A percentile compares a stretch with the other conserved stretches of the same genome.
These are phyloP conservation scores for Neonectria magnoliae DNA, from an alignment of 2,329 filamentous ascomycete species.

Conservation along the genomic window DNA sequence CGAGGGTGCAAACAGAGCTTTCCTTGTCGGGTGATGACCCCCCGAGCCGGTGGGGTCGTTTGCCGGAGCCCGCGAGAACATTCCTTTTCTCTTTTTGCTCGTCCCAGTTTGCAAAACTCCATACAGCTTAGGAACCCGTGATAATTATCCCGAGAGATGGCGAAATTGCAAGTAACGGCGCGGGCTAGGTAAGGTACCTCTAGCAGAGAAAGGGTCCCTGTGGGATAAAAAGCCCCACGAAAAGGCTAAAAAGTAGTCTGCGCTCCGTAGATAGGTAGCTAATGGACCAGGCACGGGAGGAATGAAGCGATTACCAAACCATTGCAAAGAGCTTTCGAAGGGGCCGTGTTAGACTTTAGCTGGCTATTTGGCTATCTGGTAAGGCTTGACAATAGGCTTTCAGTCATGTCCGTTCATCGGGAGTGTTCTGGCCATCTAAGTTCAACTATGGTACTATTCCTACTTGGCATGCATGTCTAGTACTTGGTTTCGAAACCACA, in stretches of 20 bases:
- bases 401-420: background rate
- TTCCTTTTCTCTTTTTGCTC: conserved; percentile 3
- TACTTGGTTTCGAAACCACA: background rate
- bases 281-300: background rate
- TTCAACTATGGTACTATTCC: background rate
- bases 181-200: background rate
- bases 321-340: background rate
- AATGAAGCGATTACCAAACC: background rate
- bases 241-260: background rate
- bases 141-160: conserved; percentile 6
- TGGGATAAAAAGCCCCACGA: background rate
- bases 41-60: conserved; percentile 1
- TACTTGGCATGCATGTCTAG: background rate
- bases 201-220: background rate
- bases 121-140: background rate
- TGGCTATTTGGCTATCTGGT: background rate
- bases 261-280: background rate
- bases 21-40: background rate
- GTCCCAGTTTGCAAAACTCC: conserved; percentile 3
- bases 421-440: background rate
- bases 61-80: background rate
- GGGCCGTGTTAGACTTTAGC: background rate
- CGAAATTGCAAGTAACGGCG: background rate
- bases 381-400: background rate
- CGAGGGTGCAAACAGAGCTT: background rate